A percentile compares a stretch with the other conserved stretches of the same genome.
Evolutionary conservation across 2,329 filamentous ascomycete species (phyloP).

Genomic region (Pseudocercospora musae): DNA sequence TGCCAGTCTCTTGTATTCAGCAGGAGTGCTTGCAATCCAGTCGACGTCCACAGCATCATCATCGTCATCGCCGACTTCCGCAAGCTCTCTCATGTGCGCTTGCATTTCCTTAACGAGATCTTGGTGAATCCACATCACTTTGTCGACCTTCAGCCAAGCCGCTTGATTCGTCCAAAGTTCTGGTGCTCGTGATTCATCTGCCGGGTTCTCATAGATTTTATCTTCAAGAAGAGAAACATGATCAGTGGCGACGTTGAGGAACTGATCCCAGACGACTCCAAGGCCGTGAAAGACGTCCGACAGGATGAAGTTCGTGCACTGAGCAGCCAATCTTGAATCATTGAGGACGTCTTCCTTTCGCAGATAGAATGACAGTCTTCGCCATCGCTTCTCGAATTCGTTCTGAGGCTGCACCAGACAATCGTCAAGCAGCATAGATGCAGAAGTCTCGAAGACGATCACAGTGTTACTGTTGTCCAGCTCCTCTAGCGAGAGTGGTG

Average conservation of each 20-base stretch:
- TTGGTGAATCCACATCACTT: slow-evolving; percentile 50
- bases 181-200: slow-evolving; percentile 51
- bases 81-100: slow-evolving; percentile 42
- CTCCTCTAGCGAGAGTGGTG: slow-evolving; percentile 8
- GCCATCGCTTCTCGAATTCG: slow-evolving; percentile 53
- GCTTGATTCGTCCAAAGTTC: slow-evolving; percentile 52
- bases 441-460: slow-evolving; percentile 53
- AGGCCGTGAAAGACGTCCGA: slow-evolving; percentile 51
- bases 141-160: slow-evolving; percentile 52
- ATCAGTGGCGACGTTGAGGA: slow-evolving; percentile 46
- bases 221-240: slow-evolving; percentile 52
- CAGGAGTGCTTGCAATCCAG: slow-evolving; percentile 42
- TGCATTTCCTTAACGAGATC: slow-evolving; percentile 49
- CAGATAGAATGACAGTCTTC: slow-evolving; percentile 51
- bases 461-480: slow-evolving; percentile 52
- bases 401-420: slow-evolving; percentile 50
- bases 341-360: slow-evolving; percentile 43
- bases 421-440: slow-evolving; percentile 47
- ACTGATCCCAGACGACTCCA: slow-evolving; percentile 45
- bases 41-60: slow-evolving; percentile 31
- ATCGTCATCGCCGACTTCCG: slow-evolving; percentile 28
- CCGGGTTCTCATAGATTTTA: slow-evolving; percentile 53
- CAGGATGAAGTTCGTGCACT: slow-evolving; percentile 52
- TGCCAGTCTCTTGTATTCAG: slow-evolving; percentile 46
- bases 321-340: slow-evolving; percentile 43